Percentiles rank a stretch among this genome's conserved stretches.
Evolutionary conservation across 2,329 filamentous ascomycete species (phyloP).

Genomic region (Plectosphaerella cucumerina): DNA sequence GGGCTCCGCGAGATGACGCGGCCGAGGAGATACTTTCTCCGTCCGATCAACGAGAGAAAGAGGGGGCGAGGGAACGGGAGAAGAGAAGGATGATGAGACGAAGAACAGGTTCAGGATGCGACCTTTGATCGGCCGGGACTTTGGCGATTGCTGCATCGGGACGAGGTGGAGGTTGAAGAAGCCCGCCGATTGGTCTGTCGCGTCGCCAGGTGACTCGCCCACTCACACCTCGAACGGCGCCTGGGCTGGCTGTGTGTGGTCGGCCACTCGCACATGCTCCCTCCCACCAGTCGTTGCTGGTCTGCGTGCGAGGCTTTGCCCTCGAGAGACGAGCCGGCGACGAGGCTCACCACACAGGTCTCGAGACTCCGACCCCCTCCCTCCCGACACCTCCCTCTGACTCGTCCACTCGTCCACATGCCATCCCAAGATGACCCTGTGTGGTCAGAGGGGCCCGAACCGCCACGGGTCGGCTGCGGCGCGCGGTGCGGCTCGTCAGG

Average conservation of each 20-base stretch:
- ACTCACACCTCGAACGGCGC: neutral
- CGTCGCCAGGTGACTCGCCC: slow-evolving; percentile 2
- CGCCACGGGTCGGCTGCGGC: neutral
- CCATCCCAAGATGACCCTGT: too few species aligned
- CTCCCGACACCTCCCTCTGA: neutral
- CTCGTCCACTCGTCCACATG: too few species aligned
- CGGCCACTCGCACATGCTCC: neutral
- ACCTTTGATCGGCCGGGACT: neutral
- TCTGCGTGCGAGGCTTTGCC: too few species aligned
- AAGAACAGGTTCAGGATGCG: neutral
- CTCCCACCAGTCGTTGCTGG: too few species aligned
- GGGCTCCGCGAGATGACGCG: too few species aligned
- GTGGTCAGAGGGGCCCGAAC: neutral
- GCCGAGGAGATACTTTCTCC: too few species aligned
- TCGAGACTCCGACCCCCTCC: too few species aligned
- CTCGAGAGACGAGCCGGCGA: too few species aligned
- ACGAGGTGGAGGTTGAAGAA: slow-evolving; percentile 1
- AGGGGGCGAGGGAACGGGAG: too few species aligned
- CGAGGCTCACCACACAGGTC: too few species aligned
- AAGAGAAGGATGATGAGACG: neutral
- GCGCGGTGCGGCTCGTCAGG: neutral
- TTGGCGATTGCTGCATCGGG: slow-evolving; percentile 3
- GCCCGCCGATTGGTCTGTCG: neutral
- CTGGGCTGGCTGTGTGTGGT: too few species aligned
- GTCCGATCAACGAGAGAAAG: too few species aligned